Conservation (phyloP, 2,329 filamentous ascomycete species). For the Colletotrichum spinosum region DNA sequence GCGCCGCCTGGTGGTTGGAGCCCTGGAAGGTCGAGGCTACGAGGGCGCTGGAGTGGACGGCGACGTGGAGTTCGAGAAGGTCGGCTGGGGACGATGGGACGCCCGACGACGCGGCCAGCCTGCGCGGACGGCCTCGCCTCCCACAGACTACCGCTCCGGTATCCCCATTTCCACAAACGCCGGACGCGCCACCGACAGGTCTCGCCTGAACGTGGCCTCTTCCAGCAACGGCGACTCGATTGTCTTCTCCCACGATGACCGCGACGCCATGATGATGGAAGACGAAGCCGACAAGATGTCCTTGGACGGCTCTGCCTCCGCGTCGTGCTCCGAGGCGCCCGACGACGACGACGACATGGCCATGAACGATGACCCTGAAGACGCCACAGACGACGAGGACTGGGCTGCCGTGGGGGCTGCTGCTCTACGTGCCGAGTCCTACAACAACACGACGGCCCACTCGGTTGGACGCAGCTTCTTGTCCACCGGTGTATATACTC, state of each 20-base stretch:
- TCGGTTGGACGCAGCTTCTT: constrained; percentile 54
- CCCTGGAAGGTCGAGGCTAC: constrained; percentile 81
- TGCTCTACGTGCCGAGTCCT: constrained; percentile 78
- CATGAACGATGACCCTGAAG: constrained; percentile 82
- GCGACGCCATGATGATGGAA: constrained; percentile 77
- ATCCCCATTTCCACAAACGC: constrained; percentile 67
- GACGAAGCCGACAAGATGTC: constrained; percentile 97
- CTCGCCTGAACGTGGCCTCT: constrained; percentile 61
- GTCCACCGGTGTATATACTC: constrained; percentile 62
- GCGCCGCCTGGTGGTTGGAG: constrained; percentile 89
- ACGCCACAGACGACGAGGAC: constrained; percentile 95
- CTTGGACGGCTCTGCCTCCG: constrained; percentile 75
- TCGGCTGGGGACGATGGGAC: constrained; percentile 97
- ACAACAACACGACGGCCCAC: constrained; percentile 66
- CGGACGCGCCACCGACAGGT: constrained; percentile 58
- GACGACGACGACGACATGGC: constrained; percentile 72
- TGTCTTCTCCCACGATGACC: constrained; percentile 80
- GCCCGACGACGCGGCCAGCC: constrained; percentile 79
- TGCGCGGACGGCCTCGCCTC: constrained; percentile 55
- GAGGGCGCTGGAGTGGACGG: constrained; percentile 72
- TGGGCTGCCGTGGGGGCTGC: constrained; percentile 92
- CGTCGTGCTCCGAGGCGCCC: constrained; percentile 81
- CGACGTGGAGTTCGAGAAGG: constrained; percentile 90
- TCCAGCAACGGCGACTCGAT: constrained; percentile 78
- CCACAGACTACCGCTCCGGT: constrained; percentile 58